phyloP scores from a whole-genome alignment of 139 green algal species.

The Picochlorum sp. region DNA sequence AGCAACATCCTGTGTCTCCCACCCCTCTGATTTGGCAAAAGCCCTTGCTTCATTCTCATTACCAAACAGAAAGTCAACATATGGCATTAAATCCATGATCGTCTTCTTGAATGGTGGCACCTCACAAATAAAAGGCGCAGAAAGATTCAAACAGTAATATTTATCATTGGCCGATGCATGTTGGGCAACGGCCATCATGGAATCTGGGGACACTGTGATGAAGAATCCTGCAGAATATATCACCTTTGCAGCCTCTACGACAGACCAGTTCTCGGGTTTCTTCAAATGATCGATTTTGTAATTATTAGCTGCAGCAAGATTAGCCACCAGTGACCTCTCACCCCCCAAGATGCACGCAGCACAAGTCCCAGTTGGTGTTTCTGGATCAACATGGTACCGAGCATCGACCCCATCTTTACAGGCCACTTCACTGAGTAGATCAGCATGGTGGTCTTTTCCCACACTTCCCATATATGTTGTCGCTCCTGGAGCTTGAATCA shows the following conservation, averaged over 20 bases:
- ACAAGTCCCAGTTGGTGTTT: conserved; percentile 87
- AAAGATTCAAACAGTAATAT: conserved; percentile 86
- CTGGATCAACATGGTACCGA: conserved; percentile 79
- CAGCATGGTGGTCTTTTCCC: conserved; percentile 84
- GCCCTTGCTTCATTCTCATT: conserved; percentile 92
- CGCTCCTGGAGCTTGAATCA: conserved; percentile 76
- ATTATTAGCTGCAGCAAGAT: conserved; percentile 96
- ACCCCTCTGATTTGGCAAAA: conserved; percentile 87
- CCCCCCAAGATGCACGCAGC: conserved; percentile 76
- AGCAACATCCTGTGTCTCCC: conserved; percentile 69
- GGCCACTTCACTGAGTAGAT: conserved; percentile 67
- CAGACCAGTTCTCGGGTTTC: conserved; percentile 64
- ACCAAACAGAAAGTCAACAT: conserved; percentile 93
- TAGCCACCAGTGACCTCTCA: conserved; percentile 90
- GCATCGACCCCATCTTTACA: conserved; percentile 65
- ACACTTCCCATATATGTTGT: conserved; percentile 95
- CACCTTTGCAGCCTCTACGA: conserved; percentile 80
- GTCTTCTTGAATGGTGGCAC: conserved; percentile 84
- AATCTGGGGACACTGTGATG: conserved; percentile 89
- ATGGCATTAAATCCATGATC: conserved; percentile 72
- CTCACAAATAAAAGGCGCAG: conserved; percentile 92
- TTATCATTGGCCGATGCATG: conserved; percentile 81
- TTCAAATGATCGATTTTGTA: conserved; percentile 85
- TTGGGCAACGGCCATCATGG: conserved; percentile 75
- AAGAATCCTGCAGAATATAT: conserved; percentile 97